phyloP scores from a whole-genome alignment of 805 yeast species.

The Zygotorulaspora chibaensis region DNA sequence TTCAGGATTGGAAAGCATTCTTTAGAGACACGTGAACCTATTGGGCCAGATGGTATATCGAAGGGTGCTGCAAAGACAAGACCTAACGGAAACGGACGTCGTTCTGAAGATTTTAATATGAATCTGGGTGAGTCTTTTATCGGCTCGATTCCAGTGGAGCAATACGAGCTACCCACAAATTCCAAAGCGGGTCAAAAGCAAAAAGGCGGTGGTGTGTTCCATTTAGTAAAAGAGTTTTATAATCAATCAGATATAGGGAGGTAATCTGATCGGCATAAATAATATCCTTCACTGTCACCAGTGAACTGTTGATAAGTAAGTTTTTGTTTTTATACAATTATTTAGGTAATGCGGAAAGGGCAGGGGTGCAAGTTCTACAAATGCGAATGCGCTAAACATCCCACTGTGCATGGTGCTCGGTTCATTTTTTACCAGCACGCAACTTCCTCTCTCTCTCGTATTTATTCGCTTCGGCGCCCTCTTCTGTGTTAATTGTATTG shows the following conservation, averaged over 20 bases:
- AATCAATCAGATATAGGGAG: conserved; percentile 39
- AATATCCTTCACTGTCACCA: not conserved
- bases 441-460: conserved; percentile 81
- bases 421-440: conserved; percentile 45
- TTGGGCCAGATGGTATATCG: conserved; percentile 1
- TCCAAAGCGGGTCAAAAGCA: conserved; percentile 7
- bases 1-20: conserved; percentile 20
- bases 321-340: not conserved
- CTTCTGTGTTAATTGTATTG: conserved; percentile 84
- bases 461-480: conserved; percentile 90
- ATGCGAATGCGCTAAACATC: no score
- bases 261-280: not conserved
- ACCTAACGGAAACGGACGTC: not conserved
- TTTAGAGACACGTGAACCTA: conserved; percentile 4
- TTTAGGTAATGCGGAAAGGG: no score
- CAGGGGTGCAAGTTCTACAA: no score
- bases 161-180: conserved; percentile 6
- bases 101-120: conserved; percentile 5
- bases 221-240: conserved; percentile 77
- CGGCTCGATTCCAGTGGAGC: conserved; percentile 32
- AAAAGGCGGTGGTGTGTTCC: conserved; percentile 55
- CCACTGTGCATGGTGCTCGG: not conserved
- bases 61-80: not conserved
- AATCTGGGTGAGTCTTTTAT: conserved; percentile 45
- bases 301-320: not conserved